phyloP scores from a whole-genome alignment of 768 basidiomycete species.

The Boletus vermiculosoides region DNA sequence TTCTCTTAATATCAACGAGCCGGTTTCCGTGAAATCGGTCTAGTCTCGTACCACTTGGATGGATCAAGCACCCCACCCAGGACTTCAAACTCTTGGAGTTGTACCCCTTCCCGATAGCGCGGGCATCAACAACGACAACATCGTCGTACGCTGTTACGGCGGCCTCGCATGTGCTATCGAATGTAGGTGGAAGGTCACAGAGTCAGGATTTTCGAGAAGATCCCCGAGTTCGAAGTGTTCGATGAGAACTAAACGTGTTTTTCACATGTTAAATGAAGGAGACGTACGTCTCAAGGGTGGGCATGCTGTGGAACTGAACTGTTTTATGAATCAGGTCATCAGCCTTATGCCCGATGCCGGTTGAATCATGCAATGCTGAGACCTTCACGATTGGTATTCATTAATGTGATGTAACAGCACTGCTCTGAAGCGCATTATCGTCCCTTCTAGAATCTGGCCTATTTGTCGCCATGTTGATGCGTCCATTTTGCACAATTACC shows the following conservation, averaged over 20 bases:
- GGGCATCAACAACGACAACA: neutral
- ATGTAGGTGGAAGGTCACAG: slow-evolving; percentile 15
- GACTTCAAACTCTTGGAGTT: neutral
- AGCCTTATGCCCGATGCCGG: slow-evolving; percentile 24
- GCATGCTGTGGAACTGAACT: neutral
- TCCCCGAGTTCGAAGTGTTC: slow-evolving; percentile 11
- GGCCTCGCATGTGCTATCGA: neutral
- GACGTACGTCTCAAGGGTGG: slow-evolving; percentile 7
- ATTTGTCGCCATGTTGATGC: slow-evolving; percentile 16
- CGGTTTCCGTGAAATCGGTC: neutral
- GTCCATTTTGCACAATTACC: slow-evolving; percentile 20
- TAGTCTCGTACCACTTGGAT: neutral
- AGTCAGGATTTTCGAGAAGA: slow-evolving; percentile 24
- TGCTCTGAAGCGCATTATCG: slow-evolving; percentile 13
- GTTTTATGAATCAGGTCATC: slow-evolving; percentile 12
- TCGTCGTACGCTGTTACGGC: slow-evolving; percentile 23
- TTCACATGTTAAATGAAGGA: slow-evolving; percentile 13
- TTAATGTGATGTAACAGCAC: slow-evolving; percentile 14
- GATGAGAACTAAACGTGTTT: slow-evolving; percentile 10
- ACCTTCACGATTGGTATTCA: slow-evolving; percentile 18
- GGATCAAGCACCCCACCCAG: neutral
- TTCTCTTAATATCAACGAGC: neutral
- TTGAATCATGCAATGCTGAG: slow-evolving; percentile 23
- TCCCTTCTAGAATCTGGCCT: slow-evolving; percentile 23
- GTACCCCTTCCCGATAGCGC: neutral